Base-by-base conservation (phyloP, 129 eudicot species). In the Escallonia rubra region DNA sequence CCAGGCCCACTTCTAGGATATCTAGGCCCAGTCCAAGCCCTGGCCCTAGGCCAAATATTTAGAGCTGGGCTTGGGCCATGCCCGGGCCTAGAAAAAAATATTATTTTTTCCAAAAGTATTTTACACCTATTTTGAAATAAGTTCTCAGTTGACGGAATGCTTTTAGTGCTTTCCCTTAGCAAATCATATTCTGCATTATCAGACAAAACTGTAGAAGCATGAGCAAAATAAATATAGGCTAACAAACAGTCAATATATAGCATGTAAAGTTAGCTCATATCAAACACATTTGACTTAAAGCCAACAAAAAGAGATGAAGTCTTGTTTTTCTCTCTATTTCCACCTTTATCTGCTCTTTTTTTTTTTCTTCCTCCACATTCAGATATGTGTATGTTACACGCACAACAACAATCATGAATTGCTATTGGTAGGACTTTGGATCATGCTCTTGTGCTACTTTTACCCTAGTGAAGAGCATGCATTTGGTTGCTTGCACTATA, bases 51-150 rank as follows among this genome's bases (percentile, higher is more conserved):
- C 34, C 34, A 0, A 23, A 23, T 23, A 0, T 23, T 23, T 23
- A 23, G 34, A 1, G 34, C 34, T 1, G 34, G 34, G 34, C 34
- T 23, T 23, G 34, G 34, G 34, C 34, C 34, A 23, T 0, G 34
- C 34, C 34, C 1, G 34, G 34, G 34, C 34, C 34, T 23, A 23
- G 34, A 23, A 23, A n/a, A n/a, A n/a, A n/a, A n/a, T n/a, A 23
- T 23, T 23, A 0, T 23, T 23, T 23, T 23, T 23, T 23, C 34
- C 0, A 23, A 23, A 23, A 23, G 0, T 23, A 23, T 23, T 23
- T 23, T 23, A 91, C 75, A 70, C 96, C 1, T 83, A 60, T 60
- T 10, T 9, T 41, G 44, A 39, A 41, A 60, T 11, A 38, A n/a
- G 39, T 60, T 23, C 41, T 60, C 44, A 39, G 23, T 11, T 10